Base-by-base conservation (phyloP, 2,329 filamentous ascomycete genomes). In the Fusarium mundagurra region DNA sequence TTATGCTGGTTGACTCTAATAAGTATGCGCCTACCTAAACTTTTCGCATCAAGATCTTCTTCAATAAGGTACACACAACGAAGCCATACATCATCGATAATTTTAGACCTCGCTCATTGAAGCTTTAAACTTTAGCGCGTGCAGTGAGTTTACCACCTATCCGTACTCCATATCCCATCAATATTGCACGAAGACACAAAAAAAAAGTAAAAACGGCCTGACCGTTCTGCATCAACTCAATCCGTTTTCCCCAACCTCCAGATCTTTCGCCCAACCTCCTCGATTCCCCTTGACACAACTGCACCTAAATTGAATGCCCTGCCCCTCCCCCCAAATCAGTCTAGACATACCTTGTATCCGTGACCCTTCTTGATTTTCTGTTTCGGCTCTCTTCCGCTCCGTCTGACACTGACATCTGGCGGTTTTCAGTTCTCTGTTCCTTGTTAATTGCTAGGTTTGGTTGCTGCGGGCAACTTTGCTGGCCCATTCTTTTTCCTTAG, bases 381-480 rank as follows among this genome's bases (percentile, higher is more conserved):
- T 68, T 72, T 67, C 62, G 62, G 63, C 44, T 71, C 67, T 60
- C 59, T 68, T 68, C 58, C 58, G 57, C 55, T 67, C 69, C 47
- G 69, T 68, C 69, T 71, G 59, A 67, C 33, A 31, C 45, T 31
- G 38, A 51, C 72, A 69, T 68, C 47, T 61, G 63, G 27, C 47
- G 44, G 54, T 45, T 54, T 45, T 33, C 34, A 34, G 63, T 44
- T 34, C 27, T 24, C 43, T 34, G 36, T 58, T 57, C 61, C 64
- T 70, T 73, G 50, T 60, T 62, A 54, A 67, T 66, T 57, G 50
- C 62, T 48, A 51, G 41, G 63, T 65, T 60, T 72, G 73, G 77
- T 79, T 79, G 77, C 77, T 79, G 74, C 70, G 77, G 74, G 77
- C 77, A 68, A 72, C 55, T 71, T 73, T 63, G 62, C 74, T 78